Evolutionary conservation across 2,329 filamentous ascomycete species (phyloP), one percentile per base, ranked within the genome.

Genomic region (Ceratocystiopsis minuta): DNA sequence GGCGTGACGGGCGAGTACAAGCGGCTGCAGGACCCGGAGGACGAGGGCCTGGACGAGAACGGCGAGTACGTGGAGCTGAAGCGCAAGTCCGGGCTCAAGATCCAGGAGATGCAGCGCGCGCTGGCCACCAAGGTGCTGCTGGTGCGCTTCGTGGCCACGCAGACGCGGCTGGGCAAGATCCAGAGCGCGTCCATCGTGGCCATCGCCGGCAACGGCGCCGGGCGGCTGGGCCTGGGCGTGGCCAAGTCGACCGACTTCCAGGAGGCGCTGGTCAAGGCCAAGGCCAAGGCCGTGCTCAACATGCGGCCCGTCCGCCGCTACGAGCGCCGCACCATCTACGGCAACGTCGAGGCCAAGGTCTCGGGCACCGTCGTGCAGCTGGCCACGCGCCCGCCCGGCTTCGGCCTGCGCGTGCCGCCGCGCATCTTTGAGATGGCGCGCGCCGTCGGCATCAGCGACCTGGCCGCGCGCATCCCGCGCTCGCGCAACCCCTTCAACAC

Each of bases 401-500:
- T 95, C 54, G 90, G 90, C 55, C 78, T 96, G 51, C 84, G 90
- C 54, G 85, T 83, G 57, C 85, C 93, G 53, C 76, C 83, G 56
- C 75, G 86, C 49, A 88, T 98, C 59, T 96, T 87, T 61, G 88
- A 98, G 60, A 86, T 98, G 67, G 87, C 83, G 56, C 80, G 85
- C 49, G 78, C 78, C 39, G 81, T 77, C 35, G 90, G 90, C 49
- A 85, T 98, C 54, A 70, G 79, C 49, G 90, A 98, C 58, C 72
- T 98, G 32, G 73, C 86, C 15, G 87, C 84, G 39, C 72, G 73
- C 50, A 87, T 93, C 48, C 78, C 79, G 34, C 80, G 88, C 37
- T 84, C 84, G 48, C 75, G 87, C 54, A 96, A 94, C 68, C 85
- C 86, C 51, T 94, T 96, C 86, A 98, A 98, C 67, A 84, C 87